Evolutionary conservation across 768 basidiomycete genomes (phyloP).

Genomic region (Fomitopsis serialis): DNA sequence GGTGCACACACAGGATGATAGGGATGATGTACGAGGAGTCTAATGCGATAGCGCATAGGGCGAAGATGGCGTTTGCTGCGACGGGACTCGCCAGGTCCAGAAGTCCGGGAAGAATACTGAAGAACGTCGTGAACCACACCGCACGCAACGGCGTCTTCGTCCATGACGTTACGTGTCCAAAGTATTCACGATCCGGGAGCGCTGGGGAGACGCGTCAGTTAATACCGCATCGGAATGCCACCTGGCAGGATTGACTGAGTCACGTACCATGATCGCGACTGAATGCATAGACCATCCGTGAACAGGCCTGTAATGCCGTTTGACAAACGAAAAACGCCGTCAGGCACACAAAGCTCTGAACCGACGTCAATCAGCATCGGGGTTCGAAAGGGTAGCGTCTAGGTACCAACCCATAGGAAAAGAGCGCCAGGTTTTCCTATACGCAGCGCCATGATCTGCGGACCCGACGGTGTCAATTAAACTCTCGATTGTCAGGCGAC

Average conservation of each 20-base stretch:
- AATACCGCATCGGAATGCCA: not conserved
- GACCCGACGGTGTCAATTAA: not conserved
- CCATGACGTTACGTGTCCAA: conserved; percentile 54
- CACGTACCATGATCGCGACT: conserved; percentile 65
- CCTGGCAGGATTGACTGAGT: too few species aligned
- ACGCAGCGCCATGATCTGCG: conserved; percentile 65
- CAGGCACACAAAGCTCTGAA: conserved; percentile 66
- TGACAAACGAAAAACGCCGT: conserved; percentile 87
- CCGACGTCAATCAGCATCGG: not conserved
- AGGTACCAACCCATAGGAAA: conserved; percentile 60
- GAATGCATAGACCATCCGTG: conserved; percentile 81
- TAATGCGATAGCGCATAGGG: conserved; percentile 71
- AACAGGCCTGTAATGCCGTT: conserved; percentile 76
- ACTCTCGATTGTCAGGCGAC: not conserved
- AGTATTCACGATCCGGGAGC: conserved; percentile 74
- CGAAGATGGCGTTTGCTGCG: conserved; percentile 79
- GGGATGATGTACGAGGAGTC: conserved; percentile 82
- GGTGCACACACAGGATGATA: conserved; percentile 49
- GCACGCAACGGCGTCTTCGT: conserved; percentile 77
- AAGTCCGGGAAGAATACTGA: conserved; percentile 65
- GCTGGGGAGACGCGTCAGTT: conserved; percentile 31
- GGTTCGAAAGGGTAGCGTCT: not conserved
- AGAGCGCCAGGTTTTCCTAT: conserved; percentile 75
- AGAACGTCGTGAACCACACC: conserved; percentile 65
- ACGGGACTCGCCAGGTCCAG: conserved; percentile 73